Conservation (phyloP, 768 basidiomycete genomes). For the Amanita pseudoporphyria region DNA sequence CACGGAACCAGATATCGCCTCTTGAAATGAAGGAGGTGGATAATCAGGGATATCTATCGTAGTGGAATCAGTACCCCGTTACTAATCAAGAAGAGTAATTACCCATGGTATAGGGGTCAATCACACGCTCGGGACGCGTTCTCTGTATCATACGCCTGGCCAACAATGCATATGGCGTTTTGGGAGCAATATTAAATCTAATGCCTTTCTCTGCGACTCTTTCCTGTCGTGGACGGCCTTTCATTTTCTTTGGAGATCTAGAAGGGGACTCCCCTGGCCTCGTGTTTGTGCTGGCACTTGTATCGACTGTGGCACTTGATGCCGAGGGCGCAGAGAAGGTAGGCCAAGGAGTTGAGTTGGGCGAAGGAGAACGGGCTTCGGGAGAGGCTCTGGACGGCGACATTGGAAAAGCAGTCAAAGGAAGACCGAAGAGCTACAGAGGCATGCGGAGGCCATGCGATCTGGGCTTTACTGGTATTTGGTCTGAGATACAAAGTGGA, state of each 20-base stretch:
- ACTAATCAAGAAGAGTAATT: conserved; percentile 6
- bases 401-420: conserved; percentile 30
- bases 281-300: conserved; percentile 32
- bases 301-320: neutral
- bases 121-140: conserved; percentile 18
- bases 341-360: conserved; percentile 37
- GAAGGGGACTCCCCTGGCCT: conserved; percentile 19
- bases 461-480: conserved; percentile 21
- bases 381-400: conserved; percentile 35
- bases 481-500: neutral
- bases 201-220: conserved; percentile 37
- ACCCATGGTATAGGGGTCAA: conserved; percentile 18
- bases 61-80: conserved; percentile 3
- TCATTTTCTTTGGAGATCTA: conserved; percentile 27
- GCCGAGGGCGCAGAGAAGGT: conserved; percentile 33
- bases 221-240: conserved; percentile 24
- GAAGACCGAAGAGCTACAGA: conserved; percentile 20
- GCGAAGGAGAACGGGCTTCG: conserved; percentile 48
- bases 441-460: conserved; percentile 31
- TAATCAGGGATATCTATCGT: conserved; percentile 44
- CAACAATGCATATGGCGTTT: conserved; percentile 19
- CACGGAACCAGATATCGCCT: conserved; percentile 45
- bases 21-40: conserved; percentile 69
- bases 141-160: conserved; percentile 16
- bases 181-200: conserved; percentile 32